Percentiles rank a stretch among this genome's conserved stretches.
phyloP scores from a whole-genome alignment of 108 stramenopile genomes.

The Conticribra guillardii region DNA sequence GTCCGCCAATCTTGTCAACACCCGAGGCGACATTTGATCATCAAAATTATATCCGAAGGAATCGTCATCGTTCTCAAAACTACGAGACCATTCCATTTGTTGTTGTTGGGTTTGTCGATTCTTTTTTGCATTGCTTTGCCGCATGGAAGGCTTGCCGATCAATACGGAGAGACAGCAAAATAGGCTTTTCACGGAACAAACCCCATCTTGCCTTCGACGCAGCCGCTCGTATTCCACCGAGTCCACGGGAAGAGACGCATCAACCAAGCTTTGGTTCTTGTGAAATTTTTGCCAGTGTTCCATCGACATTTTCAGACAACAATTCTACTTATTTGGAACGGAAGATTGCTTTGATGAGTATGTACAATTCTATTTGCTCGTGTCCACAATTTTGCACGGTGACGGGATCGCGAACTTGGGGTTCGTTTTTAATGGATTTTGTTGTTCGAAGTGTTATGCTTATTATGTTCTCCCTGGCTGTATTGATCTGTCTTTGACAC shows the following conservation, averaged over 20 bases:
- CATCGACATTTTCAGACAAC: constrained; percentile 11
- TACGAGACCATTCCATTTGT: constrained; percentile 1
- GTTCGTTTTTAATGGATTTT: too few relatives aligned
- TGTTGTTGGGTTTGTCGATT: constrained; percentile 1
- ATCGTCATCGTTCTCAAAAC: constrained; percentile 24
- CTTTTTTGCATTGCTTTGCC: background rate
- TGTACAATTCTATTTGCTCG: too few relatives aligned
- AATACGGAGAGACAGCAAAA: constrained; percentile 44
- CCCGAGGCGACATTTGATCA: too few relatives aligned
- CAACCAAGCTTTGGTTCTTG: constrained; percentile 17
- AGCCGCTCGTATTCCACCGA: constrained; percentile 34
- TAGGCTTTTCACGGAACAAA: constrained; percentile 36
- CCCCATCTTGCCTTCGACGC: constrained; percentile 32
- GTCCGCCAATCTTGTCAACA: too few relatives aligned
- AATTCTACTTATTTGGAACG: too few relatives aligned
- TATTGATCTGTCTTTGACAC: too few relatives aligned
- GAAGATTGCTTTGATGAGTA: too few relatives aligned
- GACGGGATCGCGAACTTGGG: too few relatives aligned
- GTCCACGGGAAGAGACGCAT: constrained; percentile 25
- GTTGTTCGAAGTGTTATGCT: too few relatives aligned
- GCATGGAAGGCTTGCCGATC: constrained; percentile 22
- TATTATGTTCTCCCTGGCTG: too few relatives aligned
- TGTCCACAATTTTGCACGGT: too few relatives aligned
- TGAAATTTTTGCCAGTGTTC: constrained; percentile 44
- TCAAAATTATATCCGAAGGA: constrained; percentile 49